Evolutionary conservation across 2,329 filamentous ascomycete genomes (phyloP), one percentile per base, ranked within the genome.

Genomic region (Verticillium longisporum): DNA sequence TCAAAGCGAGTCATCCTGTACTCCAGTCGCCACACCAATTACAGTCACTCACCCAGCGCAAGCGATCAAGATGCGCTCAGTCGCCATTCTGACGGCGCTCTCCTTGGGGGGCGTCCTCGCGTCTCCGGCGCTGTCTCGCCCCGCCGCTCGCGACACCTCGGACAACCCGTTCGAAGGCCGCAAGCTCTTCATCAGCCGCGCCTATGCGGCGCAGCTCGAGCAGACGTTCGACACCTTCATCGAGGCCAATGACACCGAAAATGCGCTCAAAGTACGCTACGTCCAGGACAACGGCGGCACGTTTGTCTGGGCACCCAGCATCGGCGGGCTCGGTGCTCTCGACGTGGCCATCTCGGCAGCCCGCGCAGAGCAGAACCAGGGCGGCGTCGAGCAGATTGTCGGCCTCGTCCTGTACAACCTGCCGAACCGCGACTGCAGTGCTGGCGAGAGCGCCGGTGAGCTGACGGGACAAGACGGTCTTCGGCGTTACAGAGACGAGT

Each of bases 121-220:
- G 34, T 37, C 36, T 36, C 56, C 38, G 37, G 34, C 37, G 10
- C 4, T 21, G 18, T 31, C 56, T 1, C n/a, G 34, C 56, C 34
- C 56, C 31, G 38, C 45, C 37, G 37, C 56, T 6, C 56, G 56
- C 9, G 56, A 58, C 37, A 41, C 45, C 26, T 38, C 36, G 6
- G 56, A 33, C 58, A 76, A 77, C 59, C 74, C 82, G 0, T 83
- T 85, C 66, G 61, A 72, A 3, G 76, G 76, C 59, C 78, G 77
- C 64, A 76, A 73, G 4, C 69, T 83, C 34, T 81, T 78, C 66
- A 74, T 74, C 62, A 78, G 77, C 67, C 72, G 72, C 36, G 62
- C 63, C 33, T 79, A 77, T 66, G 71, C 75, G 11, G 63, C 56
- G 34, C 73, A 77, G 66, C 69, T 78, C 33, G 69, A 74, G 21